These are phyloP conservation scores for Pseudozyma hubeiensis DNA, from an alignment of 1,284 basidiomycete species.

Conservation along the genomic window DNA sequence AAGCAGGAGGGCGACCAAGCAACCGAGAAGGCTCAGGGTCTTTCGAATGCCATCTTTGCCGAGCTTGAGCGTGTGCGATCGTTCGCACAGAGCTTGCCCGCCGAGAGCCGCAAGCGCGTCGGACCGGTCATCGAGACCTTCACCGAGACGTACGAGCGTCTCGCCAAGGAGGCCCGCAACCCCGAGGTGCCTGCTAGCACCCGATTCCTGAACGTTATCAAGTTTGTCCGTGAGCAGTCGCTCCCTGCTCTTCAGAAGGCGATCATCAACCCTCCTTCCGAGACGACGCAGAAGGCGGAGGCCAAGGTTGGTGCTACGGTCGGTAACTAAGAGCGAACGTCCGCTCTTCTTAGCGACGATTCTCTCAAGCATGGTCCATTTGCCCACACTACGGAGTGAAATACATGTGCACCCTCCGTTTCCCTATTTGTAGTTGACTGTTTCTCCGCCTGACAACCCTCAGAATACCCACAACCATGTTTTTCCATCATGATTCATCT, in stretches of 20 bases:
- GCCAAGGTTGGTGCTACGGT: conserved; percentile 12
- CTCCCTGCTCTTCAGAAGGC: conserved; percentile 66
- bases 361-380: background rate
- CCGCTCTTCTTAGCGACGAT: no score
- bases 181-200: conserved; percentile 54
- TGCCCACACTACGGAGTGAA: background rate
- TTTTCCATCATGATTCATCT: background rate
- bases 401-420: background rate
- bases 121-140: conserved; percentile 63
- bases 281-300: conserved; percentile 20
- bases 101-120: conserved; percentile 64
- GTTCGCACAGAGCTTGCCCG: conserved; percentile 60
- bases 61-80: conserved; percentile 64
- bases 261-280: conserved; percentile 40
- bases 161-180: conserved; percentile 63
- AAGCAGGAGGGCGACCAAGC: conserved; percentile 61
- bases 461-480: conserved; percentile 25
- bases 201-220: conserved; percentile 58
- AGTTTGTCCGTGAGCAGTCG: conserved; percentile 62
- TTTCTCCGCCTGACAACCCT: conserved; percentile 27
- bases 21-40: conserved; percentile 58
- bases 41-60: conserved; percentile 61
- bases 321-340: conserved; percentile 23
- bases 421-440: conserved; percentile 1
- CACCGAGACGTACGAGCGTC: conserved; percentile 61